phyloP scores from a whole-genome alignment of 176 grass and related monocot species.

The Alopecurus myosuroides region DNA sequence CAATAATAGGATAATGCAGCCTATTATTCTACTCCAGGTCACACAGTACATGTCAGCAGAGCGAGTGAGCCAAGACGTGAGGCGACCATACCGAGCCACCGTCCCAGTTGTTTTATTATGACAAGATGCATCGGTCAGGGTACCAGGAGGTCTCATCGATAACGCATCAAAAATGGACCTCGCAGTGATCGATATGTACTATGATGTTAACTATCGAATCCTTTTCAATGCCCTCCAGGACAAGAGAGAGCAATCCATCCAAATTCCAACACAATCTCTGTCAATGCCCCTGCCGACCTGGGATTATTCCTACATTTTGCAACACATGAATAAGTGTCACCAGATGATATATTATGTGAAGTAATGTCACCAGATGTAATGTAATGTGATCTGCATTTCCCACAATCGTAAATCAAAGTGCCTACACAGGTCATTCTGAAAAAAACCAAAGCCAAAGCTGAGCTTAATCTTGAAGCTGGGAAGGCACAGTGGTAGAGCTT shows the following conservation, averaged over 20 bases:
- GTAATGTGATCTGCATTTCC: neutral
- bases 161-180: slow-evolving; percentile 26
- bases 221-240: neutral
- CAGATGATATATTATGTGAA: neutral
- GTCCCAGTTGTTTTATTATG: slow-evolving; percentile 41
- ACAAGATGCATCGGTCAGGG: slow-evolving; percentile 27
- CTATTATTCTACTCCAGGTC: neutral
- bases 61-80: slow-evolving; percentile 22
- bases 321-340: neutral
- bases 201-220: slow-evolving; percentile 23
- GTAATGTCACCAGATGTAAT: neutral
- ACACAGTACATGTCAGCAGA: slow-evolving; percentile 27
- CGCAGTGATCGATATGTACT: slow-evolving; percentile 30
- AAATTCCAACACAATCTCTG: neutral
- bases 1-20: neutral
- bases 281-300: slow-evolving; percentile 9
- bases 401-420: neutral
- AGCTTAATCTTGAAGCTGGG: neutral
- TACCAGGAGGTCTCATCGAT: slow-evolving; percentile 35
- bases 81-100: slow-evolving; percentile 41
- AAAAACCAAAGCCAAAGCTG: neutral
- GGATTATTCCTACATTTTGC: neutral
- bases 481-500: neutral
- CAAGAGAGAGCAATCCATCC: neutral
- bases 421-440: neutral